Evolutionary conservation across 2,329 filamentous ascomycete genomes (phyloP).

Genomic region (Apiospora aurea): DNA sequence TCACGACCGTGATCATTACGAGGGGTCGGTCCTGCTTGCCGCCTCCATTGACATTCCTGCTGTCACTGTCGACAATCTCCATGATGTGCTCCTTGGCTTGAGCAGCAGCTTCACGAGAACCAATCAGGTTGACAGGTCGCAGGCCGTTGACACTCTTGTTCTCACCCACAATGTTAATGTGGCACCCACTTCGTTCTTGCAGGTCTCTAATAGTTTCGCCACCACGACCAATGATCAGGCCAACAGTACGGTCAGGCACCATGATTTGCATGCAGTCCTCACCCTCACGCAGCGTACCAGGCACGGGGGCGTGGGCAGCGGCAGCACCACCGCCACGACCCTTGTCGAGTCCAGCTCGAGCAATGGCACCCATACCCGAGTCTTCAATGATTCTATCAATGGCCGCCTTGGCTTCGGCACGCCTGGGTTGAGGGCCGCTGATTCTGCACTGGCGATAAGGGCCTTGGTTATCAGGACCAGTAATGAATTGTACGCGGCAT

Average conservation of each 20-base stretch:
- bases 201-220: slow-evolving; percentile 93
- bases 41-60: slow-evolving; percentile 54
- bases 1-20: slow-evolving; percentile 51
- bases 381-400: slow-evolving; percentile 91
- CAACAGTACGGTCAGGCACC: slow-evolving; percentile 92
- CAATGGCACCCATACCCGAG: slow-evolving; percentile 67
- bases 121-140: slow-evolving; percentile 89
- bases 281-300: slow-evolving; percentile 71
- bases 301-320: slow-evolving; percentile 31
- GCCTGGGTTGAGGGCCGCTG: slow-evolving; percentile 73
- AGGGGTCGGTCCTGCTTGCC: slow-evolving; percentile 39
- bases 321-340: slow-evolving; percentile 45
- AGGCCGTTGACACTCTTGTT: slow-evolving; percentile 91
- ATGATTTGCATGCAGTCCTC: slow-evolving; percentile 92
- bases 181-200: slow-evolving; percentile 90
- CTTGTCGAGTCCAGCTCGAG: slow-evolving; percentile 54
- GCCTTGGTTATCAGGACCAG: slow-evolving; percentile 74
- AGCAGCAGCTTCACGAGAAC: slow-evolving; percentile 74
- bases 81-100: slow-evolving; percentile 87
- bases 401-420: slow-evolving; percentile 79
- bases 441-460: slow-evolving; percentile 86
- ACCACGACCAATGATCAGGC: slow-evolving; percentile 90
- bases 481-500: slow-evolving; percentile 87
- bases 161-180: slow-evolving; percentile 94
- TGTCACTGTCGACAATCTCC: slow-evolving; percentile 94